Conservation (phyloP, 208 protist genomes). For the Acanthamoeba sp. region DNA sequence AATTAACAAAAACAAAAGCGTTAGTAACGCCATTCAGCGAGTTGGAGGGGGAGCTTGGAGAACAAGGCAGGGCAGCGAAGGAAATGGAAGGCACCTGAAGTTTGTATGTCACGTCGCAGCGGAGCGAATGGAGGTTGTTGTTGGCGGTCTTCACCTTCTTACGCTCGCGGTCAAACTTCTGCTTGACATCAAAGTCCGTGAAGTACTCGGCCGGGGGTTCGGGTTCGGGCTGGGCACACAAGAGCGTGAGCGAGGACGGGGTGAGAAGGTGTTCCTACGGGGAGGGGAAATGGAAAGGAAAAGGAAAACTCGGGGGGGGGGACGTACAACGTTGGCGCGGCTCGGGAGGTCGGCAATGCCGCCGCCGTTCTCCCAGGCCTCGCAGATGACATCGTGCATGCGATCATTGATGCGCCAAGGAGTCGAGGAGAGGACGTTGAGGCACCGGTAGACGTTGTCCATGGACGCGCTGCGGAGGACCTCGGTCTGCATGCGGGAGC, state of each 20-base stretch:
- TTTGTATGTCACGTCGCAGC: conserved; percentile 83
- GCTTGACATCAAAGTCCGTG: conserved; percentile 4
- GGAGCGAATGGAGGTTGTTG: conserved; percentile 81
- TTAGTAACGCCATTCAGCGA: not conserved
- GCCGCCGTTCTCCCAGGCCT: conserved; percentile 78
- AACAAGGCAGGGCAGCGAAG: not conserved
- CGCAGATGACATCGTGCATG: conserved; percentile 76
- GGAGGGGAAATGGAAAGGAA: not conserved
- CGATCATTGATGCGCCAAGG: conserved; percentile 86
- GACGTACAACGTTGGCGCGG: conserved; percentile 59
- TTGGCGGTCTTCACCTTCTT: conserved; percentile 76
- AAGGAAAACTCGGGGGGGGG: not conserved
- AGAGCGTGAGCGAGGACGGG: not conserved
- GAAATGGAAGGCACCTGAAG: conserved; percentile 30
- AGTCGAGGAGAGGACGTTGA: conserved; percentile 83
- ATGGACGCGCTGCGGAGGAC: conserved; percentile 12
- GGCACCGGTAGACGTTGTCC: conserved; percentile 59
- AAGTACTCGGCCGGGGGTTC: not conserved
- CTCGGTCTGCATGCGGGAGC: conserved; percentile 19
- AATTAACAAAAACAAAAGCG: not conserved
- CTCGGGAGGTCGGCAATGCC: conserved; percentile 79
- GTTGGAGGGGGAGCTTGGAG: not conserved
- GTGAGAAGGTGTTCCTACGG: not conserved
- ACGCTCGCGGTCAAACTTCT: not conserved
- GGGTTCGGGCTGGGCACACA: not conserved